Evolutionary conservation across 2,329 filamentous ascomycete genomes (phyloP), one percentile per base, ranked within the genome.

Genomic region (Phialophora macrospora): DNA sequence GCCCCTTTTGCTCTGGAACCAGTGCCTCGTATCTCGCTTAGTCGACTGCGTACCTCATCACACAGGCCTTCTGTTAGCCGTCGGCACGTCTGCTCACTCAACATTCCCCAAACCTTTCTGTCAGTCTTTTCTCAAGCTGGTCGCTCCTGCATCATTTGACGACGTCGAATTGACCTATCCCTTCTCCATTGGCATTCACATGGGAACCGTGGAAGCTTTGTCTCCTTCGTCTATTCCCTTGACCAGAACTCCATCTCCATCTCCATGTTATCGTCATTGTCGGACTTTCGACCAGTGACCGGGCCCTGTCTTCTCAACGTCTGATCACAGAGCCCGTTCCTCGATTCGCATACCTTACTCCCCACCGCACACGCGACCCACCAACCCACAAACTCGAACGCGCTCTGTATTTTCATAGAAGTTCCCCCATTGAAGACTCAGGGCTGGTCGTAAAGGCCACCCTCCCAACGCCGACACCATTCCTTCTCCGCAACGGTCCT

Each of bases 381-480:
- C 60, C 32, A 34, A 55, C 52, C 32, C 34, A 46, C 54, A 44
- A 63, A 44, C 55, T 65, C 63, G 41, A 63, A 26, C 59, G 41
- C 56, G 52, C 46, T 38, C 55, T 26, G 48, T 46, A 41, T 54
- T 55, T 62, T 59, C 55, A 54, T 48, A 65, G 24, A 51, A 46
- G 61, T 51, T 34, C 46, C 56, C 24, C 30, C 34, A 49, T 56
- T 56, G 41, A 46, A 46, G 28, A 56, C 24, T 41, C 7, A 60
- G 65, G 85, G 89, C 88, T 91, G 88, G 88, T 88, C 86, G 84
- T 79, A 80, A 41, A 85, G 90, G 93, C 91, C 90, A 89, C 88
- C 84, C 84, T 77, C 80, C 76, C 74, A 82, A 44, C 34, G 60
- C 84, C 83, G 85, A 84, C 92, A 97, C 87, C 81, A 97, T 97